These are phyloP conservation scores for Neurospora sp. DNA, from an alignment of 495 filamentous ascomycete genomes.

Conservation along the genomic window DNA sequence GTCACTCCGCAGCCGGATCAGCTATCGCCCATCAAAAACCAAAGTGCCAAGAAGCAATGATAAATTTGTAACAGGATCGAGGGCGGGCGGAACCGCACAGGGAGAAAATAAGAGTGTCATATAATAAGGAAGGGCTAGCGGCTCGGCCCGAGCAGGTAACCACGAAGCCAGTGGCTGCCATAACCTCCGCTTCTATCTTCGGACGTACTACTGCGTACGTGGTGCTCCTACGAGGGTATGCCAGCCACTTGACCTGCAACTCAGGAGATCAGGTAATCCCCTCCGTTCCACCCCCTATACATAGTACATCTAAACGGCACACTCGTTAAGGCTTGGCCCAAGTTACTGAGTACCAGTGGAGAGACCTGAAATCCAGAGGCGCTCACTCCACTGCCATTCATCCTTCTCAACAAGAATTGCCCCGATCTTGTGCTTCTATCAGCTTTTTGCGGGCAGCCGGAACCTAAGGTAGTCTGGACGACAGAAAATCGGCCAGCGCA, in stretches of 20 bases:
- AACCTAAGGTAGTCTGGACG: not conserved
- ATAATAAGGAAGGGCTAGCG: not conserved
- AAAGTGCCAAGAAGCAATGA: not conserved
- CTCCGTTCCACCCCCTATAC: not conserved
- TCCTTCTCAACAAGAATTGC: not conserved
- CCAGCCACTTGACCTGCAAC: not conserved
- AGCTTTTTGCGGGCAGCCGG: not conserved
- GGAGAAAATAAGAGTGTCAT: not conserved
- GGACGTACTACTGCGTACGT: not conserved
- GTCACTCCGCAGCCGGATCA: not conserved
- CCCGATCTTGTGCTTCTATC: not conserved
- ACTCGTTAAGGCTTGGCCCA: not conserved
- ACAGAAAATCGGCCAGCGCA: not conserved
- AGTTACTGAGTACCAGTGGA: not conserved
- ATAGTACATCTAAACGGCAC: not conserved
- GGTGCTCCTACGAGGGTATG: not conserved
- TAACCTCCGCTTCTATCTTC: not conserved
- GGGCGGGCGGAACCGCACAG: not conserved
- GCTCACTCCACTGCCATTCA: not conserved
- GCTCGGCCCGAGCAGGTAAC: not conserved
- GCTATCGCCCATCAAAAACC: not conserved
- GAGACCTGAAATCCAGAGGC: not conserved
- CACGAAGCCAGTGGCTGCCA: not conserved
- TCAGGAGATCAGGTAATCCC: not conserved
- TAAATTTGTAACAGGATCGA: not conserved